Base-by-base conservation (phyloP, 2,329 filamentous ascomycete genomes). In the Colletotrichum sp. region DNA sequence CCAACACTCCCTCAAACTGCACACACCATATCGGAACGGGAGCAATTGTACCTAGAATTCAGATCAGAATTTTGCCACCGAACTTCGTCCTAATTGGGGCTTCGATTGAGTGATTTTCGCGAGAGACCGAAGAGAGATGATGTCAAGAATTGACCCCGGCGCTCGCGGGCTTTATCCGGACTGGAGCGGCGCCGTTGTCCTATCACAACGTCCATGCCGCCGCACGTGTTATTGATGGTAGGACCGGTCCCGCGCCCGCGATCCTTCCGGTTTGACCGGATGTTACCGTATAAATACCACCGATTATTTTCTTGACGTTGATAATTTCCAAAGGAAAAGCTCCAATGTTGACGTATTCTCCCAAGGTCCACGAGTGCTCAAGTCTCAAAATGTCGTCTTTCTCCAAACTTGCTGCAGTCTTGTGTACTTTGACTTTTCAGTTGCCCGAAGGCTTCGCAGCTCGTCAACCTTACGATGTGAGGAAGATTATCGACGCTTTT, bases 401-500 rank as follows among this genome's bases (percentile, higher is more conserved):
- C 44, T 13, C 6, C 44, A 52, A 52, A 19, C 2, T 22, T 8
- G 44, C n/a, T 9, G n/a, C 55, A 19, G 22, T 19, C 1, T 59
- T 30, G 25, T 27, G 55, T 27, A 59, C 16, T 29, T 1, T 27
- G 55, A 19, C 1, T 59, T 27, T 57, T 15, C 52, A 57, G 52
- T 29, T 25, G 52, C 55, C 25, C 13, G 8, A 27, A 29, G 25
- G 19, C 5, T 59, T 19, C 6, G 67, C 67, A 6, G 55, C 67
- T 11, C 67, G 67, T 13, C 55, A 70, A 25, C 34, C 67, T 15
- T 70, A 70, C 3, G 68, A 70, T 49, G 68, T 70, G 19, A 25
- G 57, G 13, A 70, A 70, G 34, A 63, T 70, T 11, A 52, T 70
- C 27, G 34, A 63, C 27, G 55, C 68, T 16, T 70, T 70, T 49